These are phyloP conservation scores for Alternaria sp. DNA, from an alignment of 2,329 filamentous ascomycete genomes.

Conservation along the genomic window DNA sequence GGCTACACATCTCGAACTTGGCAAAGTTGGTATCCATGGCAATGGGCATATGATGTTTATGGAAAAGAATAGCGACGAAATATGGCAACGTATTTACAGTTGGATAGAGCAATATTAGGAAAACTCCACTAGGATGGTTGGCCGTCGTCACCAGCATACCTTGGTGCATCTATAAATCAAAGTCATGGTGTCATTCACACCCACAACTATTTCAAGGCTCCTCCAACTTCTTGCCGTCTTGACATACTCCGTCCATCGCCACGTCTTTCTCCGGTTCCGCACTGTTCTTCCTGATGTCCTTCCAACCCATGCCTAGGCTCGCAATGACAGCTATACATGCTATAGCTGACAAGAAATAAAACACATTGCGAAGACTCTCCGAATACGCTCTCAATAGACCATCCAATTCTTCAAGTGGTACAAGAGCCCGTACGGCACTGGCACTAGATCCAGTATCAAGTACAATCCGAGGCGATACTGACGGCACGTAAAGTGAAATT, in stretches of 20 bases:
- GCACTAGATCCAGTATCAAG: slow-evolving; percentile 37
- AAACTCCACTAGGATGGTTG: neutral
- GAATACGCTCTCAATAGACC: slow-evolving; percentile 36
- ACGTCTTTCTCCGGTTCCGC: neutral
- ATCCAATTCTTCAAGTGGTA: slow-evolving; percentile 22
- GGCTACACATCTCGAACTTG: slow-evolving; percentile 15
- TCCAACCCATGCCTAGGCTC: slow-evolving; percentile 36
- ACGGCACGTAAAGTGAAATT: slow-evolving; percentile 33
- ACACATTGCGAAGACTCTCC: slow-evolving; percentile 34
- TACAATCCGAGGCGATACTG: slow-evolving; percentile 28
- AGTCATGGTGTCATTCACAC: neutral
- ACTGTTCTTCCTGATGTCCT: slow-evolving; percentile 31
- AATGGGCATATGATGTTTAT: slow-evolving; percentile 12
- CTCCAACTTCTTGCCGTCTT: neutral
- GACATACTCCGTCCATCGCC: neutral
- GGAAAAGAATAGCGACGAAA: slow-evolving; percentile 8
- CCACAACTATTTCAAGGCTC: neutral
- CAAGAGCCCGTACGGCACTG: slow-evolving; percentile 30
- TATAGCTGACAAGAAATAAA: slow-evolving; percentile 32
- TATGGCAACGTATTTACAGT: slow-evolving; percentile 4
- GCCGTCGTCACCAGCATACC: neutral
- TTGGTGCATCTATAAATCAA: neutral
- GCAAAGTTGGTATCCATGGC: slow-evolving; percentile 7
- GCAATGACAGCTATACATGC: slow-evolving; percentile 17
- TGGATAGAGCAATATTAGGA: slow-evolving; percentile 2